A percentile compares a stretch with the other conserved stretches of the same genome.
These are phyloP conservation scores for Petunia hybrid DNA, from an alignment of 305 asterid genomes.

Conservation along the genomic window DNA sequence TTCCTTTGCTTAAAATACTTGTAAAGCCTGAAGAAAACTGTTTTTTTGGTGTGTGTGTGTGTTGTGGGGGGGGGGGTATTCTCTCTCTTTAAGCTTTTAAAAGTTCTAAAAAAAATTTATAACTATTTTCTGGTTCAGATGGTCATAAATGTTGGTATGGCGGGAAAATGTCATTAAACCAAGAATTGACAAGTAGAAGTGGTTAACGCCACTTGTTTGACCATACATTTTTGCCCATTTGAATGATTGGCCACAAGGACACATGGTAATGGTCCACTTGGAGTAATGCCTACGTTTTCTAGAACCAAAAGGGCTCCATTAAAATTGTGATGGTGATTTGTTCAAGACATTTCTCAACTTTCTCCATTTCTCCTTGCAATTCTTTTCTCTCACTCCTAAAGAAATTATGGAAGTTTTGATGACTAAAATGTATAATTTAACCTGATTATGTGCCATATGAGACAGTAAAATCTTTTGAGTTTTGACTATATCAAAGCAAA, in stretches of 20 bases:
- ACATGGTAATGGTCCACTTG: neutral
- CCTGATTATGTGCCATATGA: no score
- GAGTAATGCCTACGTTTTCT: neutral
- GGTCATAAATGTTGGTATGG: neutral
- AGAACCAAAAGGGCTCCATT: neutral
- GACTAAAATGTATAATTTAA: no score
- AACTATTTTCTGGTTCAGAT: neutral
- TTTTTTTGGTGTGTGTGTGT: no score
- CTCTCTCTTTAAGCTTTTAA: neutral
- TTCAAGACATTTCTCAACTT: neutral
- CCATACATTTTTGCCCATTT: neutral
- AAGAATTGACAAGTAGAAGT: neutral
- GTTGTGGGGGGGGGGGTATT: neutral
- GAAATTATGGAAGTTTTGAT: no score
- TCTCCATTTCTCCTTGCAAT: neutral
- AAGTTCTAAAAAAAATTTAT: neutral
- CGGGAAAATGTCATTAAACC: conserved; percentile 2
- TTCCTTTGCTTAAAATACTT: neutral
- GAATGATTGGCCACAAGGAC: neutral
- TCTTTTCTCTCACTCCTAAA: neutral
- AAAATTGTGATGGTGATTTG: neutral
- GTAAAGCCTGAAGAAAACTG: neutral
- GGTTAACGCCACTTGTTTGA: conserved; percentile 8
- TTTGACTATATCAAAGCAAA: no score
- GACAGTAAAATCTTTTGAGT: neutral